Percentiles rank a stretch among this genome's conserved stretches.
Evolutionary conservation across 176 grass and related monocot genomes (phyloP).

Genomic region (Oryza nivara): DNA sequence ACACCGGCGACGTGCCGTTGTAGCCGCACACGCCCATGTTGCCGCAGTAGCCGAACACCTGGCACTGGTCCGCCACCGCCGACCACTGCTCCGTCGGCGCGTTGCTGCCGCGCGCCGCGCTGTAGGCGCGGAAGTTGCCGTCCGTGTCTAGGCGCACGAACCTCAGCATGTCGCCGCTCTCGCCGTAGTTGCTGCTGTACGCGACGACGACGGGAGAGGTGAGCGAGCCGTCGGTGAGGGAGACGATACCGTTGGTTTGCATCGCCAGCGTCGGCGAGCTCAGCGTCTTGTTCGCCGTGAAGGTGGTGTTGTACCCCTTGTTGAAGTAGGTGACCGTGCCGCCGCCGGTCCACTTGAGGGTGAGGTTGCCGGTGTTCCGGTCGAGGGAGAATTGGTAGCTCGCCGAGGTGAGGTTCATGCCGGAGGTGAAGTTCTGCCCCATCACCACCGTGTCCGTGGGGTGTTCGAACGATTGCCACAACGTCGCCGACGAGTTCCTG

Average conservation of each 20-base stretch:
- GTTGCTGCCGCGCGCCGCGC: conserved; percentile 49
- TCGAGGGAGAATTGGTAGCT: conserved; percentile 60
- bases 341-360: conserved; percentile 49
- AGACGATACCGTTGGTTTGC: conserved; percentile 81
- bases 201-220: conserved; percentile 63
- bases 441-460: conserved; percentile 80
- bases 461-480: conserved; percentile 82
- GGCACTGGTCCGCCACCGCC: conserved; percentile 86
- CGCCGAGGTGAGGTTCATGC: conserved; percentile 54
- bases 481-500: conserved; percentile 38
- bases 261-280: conserved; percentile 63
- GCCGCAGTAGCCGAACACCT: conserved; percentile 97
- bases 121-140: conserved; percentile 94
- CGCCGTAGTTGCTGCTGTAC: conserved; percentile 94
- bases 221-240: conserved; percentile 59
- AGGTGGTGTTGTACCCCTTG: conserved; percentile 70
- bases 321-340: conserved; percentile 72
- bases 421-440: conserved; percentile 60
- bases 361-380: conserved; percentile 60
- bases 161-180: conserved; percentile 67
- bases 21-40: conserved; percentile 88
- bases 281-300: conserved; percentile 67
- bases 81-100: conserved; percentile 61
- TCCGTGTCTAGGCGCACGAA: conserved; percentile 78
- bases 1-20: conserved; percentile 76